Evolutionary conservation across 2,329 filamentous ascomycete genomes (phyloP).

Genomic region (Rutstroemia sp.): DNA sequence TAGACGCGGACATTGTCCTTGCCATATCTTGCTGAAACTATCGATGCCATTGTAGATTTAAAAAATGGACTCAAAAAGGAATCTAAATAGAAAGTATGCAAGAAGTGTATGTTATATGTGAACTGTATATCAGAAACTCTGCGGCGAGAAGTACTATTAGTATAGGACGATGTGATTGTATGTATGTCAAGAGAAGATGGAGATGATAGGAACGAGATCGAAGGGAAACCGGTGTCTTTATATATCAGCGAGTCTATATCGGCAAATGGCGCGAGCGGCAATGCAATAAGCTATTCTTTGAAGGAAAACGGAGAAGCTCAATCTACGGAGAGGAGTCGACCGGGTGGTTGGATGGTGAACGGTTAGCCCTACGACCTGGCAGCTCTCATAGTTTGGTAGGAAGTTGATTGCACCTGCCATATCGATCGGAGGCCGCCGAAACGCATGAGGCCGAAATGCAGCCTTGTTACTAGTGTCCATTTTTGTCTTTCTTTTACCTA

Average conservation of each 20-base stretch:
- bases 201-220: neutral
- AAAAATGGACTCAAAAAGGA: neutral
- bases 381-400: neutral
- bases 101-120: neutral
- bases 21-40: slow-evolving; percentile 67
- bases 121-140: neutral
- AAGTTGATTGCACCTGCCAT: neutral
- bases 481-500: slow-evolving; percentile 5
- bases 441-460: slow-evolving; percentile 3
- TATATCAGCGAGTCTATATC: neutral
- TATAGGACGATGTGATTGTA: neutral
- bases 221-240: neutral
- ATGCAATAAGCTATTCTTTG: neutral
- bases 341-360: neutral
- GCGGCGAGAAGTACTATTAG: neutral
- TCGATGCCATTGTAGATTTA: slow-evolving; percentile 40
- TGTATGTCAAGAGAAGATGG: slow-evolving; percentile 1
- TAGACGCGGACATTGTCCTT: slow-evolving; percentile 98
- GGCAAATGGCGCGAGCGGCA: neutral
- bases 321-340: neutral
- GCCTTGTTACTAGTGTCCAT: neutral
- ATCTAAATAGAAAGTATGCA: neutral
- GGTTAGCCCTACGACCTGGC: neutral
- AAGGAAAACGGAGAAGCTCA: slow-evolving; percentile 5
- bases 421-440: slow-evolving; percentile 6